Evolutionary conservation across 805 yeast genomes (phyloP).

Genomic region (Candida jianshihensis): DNA sequence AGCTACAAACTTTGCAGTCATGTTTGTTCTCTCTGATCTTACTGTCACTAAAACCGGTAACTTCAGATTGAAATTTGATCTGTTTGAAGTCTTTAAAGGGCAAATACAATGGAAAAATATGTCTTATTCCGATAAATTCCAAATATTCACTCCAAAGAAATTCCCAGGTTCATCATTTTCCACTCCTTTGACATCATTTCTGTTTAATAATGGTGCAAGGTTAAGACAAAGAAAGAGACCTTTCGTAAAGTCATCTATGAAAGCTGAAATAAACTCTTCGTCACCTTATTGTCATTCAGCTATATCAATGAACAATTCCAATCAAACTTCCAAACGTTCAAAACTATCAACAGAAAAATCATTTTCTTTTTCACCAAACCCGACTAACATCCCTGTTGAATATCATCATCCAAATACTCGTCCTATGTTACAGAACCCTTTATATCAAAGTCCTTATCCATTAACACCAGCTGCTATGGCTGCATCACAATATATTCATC

Average conservation of each 20-base stretch:
- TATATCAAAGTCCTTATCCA: too few species aligned
- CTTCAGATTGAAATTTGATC: conserved; percentile 20
- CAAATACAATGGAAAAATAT: conserved; percentile 15
- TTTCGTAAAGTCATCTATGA: not conserved
- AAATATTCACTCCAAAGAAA: conserved; percentile 25
- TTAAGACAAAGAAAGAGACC: conserved; percentile 24
- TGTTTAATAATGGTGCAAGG: conserved; percentile 25
- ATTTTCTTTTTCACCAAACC: too few species aligned
- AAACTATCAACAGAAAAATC: too few species aligned
- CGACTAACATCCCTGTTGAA: too few species aligned
- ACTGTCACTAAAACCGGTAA: conserved; percentile 23
- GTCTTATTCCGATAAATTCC: conserved; percentile 15
- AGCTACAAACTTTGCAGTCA: conserved; percentile 18
- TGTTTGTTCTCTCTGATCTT: conserved; percentile 26
- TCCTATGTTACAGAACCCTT: too few species aligned
- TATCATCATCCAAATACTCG: too few species aligned
- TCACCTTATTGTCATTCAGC: too few species aligned
- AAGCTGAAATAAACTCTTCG: too few species aligned
- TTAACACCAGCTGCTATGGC: too few species aligned
- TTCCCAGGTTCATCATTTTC: conserved; percentile 26
- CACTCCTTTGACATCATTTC: conserved; percentile 22
- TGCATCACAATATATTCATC: too few species aligned
- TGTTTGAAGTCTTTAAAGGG: conserved; percentile 22
- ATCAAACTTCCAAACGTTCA: too few species aligned
- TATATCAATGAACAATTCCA: not conserved